Evolutionary conservation across 2,329 filamentous ascomycete species (phyloP).

Genomic region (Aspergillus pseudotamarii): DNA sequence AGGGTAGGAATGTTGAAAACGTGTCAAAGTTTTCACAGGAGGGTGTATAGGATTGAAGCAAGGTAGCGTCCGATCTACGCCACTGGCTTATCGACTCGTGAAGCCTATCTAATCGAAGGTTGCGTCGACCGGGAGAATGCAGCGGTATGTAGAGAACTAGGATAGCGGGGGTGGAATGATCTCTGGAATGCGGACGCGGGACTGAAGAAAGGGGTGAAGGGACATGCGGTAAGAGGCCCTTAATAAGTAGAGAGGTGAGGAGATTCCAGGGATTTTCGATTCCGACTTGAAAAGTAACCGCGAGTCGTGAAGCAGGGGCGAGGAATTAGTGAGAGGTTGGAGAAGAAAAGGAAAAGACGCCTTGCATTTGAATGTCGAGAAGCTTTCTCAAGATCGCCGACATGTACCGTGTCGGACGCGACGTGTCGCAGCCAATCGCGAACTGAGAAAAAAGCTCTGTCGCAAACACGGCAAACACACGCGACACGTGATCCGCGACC

Average conservation of each 20-base stretch:
- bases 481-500: slow-evolving; percentile 26
- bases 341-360: slow-evolving; percentile 25
- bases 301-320: slow-evolving; percentile 20
- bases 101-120: slow-evolving; percentile 19
- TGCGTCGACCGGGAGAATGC: slow-evolving; percentile 38
- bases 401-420: slow-evolving; percentile 40
- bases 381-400: slow-evolving; percentile 35
- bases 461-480: slow-evolving; percentile 34
- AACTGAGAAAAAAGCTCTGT: slow-evolving; percentile 16
- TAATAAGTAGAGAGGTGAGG: slow-evolving; percentile 19
- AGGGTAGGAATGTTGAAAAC: slow-evolving; percentile 6
- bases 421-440: slow-evolving; percentile 45
- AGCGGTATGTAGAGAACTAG: slow-evolving; percentile 30
- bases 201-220: slow-evolving; percentile 15
- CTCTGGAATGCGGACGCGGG: slow-evolving; percentile 32
- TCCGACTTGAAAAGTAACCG: slow-evolving; percentile 9
- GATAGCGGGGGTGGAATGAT: slow-evolving; percentile 25
- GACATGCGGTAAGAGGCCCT: slow-evolving; percentile 19
- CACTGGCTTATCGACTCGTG: slow-evolving; percentile 20
- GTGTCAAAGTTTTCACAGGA: slow-evolving; percentile 1
- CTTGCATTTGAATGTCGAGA: slow-evolving; percentile 34
- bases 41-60: slow-evolving; percentile 15
- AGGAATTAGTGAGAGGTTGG: slow-evolving; percentile 20
- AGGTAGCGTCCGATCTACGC: slow-evolving; percentile 11
- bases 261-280: slow-evolving; percentile 10